phyloP scores from a whole-genome alignment of 2,329 filamentous ascomycete species.

The Sphaerostilbella broomeana region DNA sequence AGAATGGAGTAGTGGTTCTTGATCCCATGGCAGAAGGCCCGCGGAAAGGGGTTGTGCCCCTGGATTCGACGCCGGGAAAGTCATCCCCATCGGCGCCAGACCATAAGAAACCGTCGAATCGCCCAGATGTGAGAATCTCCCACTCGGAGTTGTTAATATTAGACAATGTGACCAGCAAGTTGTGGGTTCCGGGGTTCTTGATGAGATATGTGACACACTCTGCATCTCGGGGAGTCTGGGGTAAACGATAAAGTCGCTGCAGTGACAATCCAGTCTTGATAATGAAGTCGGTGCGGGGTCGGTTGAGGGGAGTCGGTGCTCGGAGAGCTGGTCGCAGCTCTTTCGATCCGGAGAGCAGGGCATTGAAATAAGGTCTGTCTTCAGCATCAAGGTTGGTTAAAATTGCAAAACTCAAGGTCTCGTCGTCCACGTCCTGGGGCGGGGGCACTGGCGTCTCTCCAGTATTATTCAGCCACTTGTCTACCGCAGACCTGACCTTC shows the following conservation, averaged over 20 bases:
- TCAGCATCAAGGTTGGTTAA: constrained; percentile 74
- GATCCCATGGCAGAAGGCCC: constrained; percentile 37
- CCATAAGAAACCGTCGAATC: constrained; percentile 94
- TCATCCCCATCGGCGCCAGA: constrained; percentile 72
- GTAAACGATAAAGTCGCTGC: constrained; percentile 76
- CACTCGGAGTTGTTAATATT: constrained; percentile 90
- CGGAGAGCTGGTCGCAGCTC: constrained; percentile 51
- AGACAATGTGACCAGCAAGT: constrained; percentile 77
- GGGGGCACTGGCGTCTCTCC: constrained; percentile 66
- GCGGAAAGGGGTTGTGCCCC: constrained; percentile 48
- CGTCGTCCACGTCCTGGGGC: constrained; percentile 86
- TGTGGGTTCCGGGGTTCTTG: constrained; percentile 73
- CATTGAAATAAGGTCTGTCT: constrained; percentile 75
- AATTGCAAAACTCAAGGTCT: constrained; percentile 89
- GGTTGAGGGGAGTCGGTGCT: constrained; percentile 63
- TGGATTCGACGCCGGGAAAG: constrained; percentile 40
- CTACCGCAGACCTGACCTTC: constrained; percentile 85
- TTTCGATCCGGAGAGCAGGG: constrained; percentile 59
- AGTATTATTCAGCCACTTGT: constrained; percentile 81
- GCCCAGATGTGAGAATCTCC: constrained; percentile 89
- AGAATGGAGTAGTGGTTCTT: constrained; percentile 43
- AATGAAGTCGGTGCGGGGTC: constrained; percentile 65
- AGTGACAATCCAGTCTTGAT: constrained; percentile 70
- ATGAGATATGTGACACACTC: constrained; percentile 82
- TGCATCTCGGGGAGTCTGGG: constrained; percentile 68